Evolutionary conservation across 2,329 filamentous ascomycete genomes (phyloP).

Genomic region (Apiospora koreana): DNA sequence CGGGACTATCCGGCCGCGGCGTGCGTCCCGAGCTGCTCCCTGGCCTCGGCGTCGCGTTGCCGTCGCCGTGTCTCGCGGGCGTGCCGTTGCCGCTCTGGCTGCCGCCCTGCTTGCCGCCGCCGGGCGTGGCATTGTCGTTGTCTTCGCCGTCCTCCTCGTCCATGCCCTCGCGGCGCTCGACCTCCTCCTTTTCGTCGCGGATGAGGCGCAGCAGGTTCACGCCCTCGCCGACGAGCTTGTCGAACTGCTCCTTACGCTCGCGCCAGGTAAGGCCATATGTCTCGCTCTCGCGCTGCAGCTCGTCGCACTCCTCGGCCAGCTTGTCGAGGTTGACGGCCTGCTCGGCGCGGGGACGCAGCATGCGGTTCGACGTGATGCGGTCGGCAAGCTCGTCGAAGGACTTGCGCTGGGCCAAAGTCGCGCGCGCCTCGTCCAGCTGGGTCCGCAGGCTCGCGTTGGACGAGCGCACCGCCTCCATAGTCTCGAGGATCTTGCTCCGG

Average conservation of each 20-base stretch:
- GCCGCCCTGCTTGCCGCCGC: slow-evolving; percentile 35
- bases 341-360: slow-evolving; percentile 82
- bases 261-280: slow-evolving; percentile 82
- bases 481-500: slow-evolving; percentile 75
- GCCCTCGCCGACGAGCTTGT: slow-evolving; percentile 87
- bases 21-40: slow-evolving; percentile 40
- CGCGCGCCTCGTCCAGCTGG: slow-evolving; percentile 77
- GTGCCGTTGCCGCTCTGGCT: slow-evolving; percentile 53
- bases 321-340: slow-evolving; percentile 77
- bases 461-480: slow-evolving; percentile 75
- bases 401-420: slow-evolving; percentile 75
- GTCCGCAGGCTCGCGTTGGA: slow-evolving; percentile 71
- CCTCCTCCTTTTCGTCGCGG: slow-evolving; percentile 92
- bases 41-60: slow-evolving; percentile 41
- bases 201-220: slow-evolving; percentile 82
- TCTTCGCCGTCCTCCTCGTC: slow-evolving; percentile 58
- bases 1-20: slow-evolving; percentile 35
- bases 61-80: slow-evolving; percentile 33
- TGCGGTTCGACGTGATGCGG: slow-evolving; percentile 78
- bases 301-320: slow-evolving; percentile 83
- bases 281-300: slow-evolving; percentile 81
- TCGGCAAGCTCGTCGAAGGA: slow-evolving; percentile 87
- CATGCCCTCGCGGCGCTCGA: slow-evolving; percentile 84
- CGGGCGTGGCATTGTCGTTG: slow-evolving; percentile 33
- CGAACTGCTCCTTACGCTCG: slow-evolving; percentile 84